Conservation (phyloP, 2,329 filamentous ascomycete genomes). For the Ceratocystis lukuohia region DNA sequence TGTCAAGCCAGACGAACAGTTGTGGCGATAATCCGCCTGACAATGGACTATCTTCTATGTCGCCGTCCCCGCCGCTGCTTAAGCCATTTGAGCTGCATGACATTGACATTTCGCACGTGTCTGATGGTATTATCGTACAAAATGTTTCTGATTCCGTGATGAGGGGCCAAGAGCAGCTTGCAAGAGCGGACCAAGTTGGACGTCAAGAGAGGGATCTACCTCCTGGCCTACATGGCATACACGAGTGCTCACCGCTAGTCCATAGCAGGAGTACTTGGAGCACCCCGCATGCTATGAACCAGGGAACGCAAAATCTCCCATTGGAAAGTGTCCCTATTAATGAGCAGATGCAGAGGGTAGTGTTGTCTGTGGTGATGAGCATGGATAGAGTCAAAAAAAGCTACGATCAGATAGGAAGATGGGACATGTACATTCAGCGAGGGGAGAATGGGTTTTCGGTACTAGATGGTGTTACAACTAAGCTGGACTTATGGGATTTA, state of each 20-base stretch:
- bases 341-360: constrained; percentile 20
- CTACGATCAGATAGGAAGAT: neutral
- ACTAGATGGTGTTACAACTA: neutral
- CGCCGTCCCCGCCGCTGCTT: neutral
- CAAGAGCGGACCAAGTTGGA: neutral
- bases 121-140: neutral
- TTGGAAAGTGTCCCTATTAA: constrained; percentile 23
- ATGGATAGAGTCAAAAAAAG: neutral
- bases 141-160: neutral
- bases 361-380: neutral
- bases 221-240: neutral
- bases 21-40: neutral
- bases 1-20: neutral
- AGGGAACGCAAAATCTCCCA: constrained; percentile 19
- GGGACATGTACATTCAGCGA: neutral
- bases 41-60: neutral
- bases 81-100: neutral
- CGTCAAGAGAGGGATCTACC: neutral
- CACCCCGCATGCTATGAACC: neutral
- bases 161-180: neutral
- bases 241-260: neutral
- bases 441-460: neutral
- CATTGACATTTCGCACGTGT: neutral
- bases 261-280: neutral
- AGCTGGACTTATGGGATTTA: neutral